A percentile compares a stretch with the other conserved stretches of the same genome.
Conservation (phyloP, 192 early-diverging fungal genomes). For the Entomortierella parvispora region DNA sequence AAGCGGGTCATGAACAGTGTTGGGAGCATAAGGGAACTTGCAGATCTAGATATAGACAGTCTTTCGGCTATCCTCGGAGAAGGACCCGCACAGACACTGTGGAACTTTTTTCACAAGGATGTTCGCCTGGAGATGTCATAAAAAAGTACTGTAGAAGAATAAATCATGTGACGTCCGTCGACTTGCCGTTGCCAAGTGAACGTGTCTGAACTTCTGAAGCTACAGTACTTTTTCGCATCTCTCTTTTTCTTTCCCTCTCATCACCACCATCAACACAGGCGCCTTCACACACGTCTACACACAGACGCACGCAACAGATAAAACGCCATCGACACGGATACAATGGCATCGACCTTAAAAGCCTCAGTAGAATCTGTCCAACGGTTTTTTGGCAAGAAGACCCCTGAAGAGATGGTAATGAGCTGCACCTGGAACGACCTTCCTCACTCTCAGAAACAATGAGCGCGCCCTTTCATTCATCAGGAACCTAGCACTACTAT, state of each 20-base stretch:
- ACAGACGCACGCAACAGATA: too few species aligned
- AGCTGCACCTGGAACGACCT: too few species aligned
- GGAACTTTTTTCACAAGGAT: constrained; percentile 72
- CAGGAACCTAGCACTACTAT: neutral
- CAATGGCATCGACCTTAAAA: constrained; percentile 48
- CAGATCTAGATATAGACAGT: constrained; percentile 56
- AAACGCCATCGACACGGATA: too few species aligned
- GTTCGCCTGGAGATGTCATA: constrained; percentile 25
- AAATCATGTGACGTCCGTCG: neutral
- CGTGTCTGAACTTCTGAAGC: too few species aligned
- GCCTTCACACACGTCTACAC: too few species aligned
- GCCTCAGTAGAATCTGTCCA: constrained; percentile 55
- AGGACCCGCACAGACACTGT: constrained; percentile 66
- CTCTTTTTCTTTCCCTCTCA: too few species aligned
- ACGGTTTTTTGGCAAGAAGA: constrained; percentile 69
- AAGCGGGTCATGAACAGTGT: constrained; percentile 75
- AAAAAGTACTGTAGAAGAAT: neutral
- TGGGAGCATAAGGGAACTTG: constrained; percentile 71
- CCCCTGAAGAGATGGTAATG: constrained; percentile 68
- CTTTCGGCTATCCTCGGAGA: constrained; percentile 68
- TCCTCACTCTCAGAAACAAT: neutral
- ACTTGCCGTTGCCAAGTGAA: neutral
- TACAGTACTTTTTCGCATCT: too few species aligned
- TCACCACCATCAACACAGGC: too few species aligned
- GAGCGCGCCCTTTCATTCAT: neutral